Evolutionary conservation across 2,329 filamentous ascomycete species (phyloP).

Genomic region (Penicillium sp.): DNA sequence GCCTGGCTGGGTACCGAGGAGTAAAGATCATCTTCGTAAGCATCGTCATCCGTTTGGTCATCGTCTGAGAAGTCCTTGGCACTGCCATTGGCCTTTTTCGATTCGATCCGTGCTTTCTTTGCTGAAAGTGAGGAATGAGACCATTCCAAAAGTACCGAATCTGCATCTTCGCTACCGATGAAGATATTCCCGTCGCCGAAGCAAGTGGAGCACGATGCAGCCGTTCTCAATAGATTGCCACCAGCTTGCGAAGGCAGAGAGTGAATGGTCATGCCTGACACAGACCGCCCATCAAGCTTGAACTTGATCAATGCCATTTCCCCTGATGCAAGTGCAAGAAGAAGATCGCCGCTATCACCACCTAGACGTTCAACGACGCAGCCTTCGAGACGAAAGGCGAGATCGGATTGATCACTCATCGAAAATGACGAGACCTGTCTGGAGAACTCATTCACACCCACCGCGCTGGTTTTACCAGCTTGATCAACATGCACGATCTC

Average conservation of each 20-base stretch:
- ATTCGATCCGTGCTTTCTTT: conserved; percentile 55
- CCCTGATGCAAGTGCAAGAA: conserved; percentile 75
- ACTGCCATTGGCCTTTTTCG: conserved; percentile 51
- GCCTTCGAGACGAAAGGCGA: conserved; percentile 74
- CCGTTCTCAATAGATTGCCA: conserved; percentile 56
- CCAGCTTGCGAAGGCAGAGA: conserved; percentile 59
- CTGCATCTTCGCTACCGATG: conserved; percentile 74
- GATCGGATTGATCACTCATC: conserved; percentile 76
- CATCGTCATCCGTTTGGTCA: conserved; percentile 55
- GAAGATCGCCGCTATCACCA: conserved; percentile 70
- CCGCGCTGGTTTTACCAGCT: conserved; percentile 84
- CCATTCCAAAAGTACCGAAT: conserved; percentile 80
- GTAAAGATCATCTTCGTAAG: conserved; percentile 52
- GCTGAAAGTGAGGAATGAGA: conserved; percentile 58
- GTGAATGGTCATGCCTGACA: conserved; percentile 76
- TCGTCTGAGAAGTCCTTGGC: conserved; percentile 55
- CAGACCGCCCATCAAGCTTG: conserved; percentile 80
- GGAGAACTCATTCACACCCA: conserved; percentile 87
- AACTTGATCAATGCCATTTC: conserved; percentile 72
- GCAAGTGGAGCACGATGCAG: conserved; percentile 64
- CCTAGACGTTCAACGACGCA: conserved; percentile 73
- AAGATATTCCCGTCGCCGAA: conserved; percentile 69
- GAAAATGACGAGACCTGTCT: conserved; percentile 76
- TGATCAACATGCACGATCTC: conserved; percentile 95
- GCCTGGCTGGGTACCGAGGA: conserved; percentile 27